Evolutionary conservation across 257 asterid genomes (phyloP).

Genomic region (Cinchona pubescens): DNA sequence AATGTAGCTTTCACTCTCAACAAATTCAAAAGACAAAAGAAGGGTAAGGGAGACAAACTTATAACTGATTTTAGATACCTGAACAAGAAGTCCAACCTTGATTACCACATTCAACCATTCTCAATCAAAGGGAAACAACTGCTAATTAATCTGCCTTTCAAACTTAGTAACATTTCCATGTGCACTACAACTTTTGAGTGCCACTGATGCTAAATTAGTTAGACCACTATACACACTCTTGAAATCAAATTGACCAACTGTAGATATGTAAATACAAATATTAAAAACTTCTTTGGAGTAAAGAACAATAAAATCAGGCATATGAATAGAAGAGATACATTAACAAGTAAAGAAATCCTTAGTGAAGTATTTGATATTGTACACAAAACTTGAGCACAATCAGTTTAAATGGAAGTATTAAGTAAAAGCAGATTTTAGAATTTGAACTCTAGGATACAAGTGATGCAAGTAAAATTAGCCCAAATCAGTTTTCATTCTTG

Average conservation of each 20-base stretch:
- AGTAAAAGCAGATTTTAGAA: not conserved
- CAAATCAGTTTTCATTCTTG: not conserved
- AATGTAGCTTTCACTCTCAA: constrained; percentile 38
- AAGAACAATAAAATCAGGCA: not conserved
- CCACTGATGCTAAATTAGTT: not conserved
- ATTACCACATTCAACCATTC: constrained; percentile 28
- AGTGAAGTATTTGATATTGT: not conserved
- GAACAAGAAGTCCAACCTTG: constrained; percentile 33
- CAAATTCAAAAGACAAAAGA: constrained; percentile 22
- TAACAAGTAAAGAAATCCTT: not conserved
- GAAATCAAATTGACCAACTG: not conserved
- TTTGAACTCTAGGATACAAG: not conserved
- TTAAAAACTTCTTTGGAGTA: not conserved
- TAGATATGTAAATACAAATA: no score
- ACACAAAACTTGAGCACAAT: not conserved
- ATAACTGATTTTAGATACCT: constrained; percentile 39
- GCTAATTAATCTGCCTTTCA: constrained; percentile 12
- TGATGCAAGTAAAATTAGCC: not conserved
- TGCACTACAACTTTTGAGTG: not conserved
- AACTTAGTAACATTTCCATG: constrained; percentile 6
- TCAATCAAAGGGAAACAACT: constrained; percentile 22
- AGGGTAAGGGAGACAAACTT: constrained; percentile 43
- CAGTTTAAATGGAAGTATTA: not conserved
- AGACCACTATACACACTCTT: not conserved
- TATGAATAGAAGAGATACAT: not conserved